phyloP scores from a whole-genome alignment of 768 basidiomycete genomes.

The Phylloporus scabripes region DNA sequence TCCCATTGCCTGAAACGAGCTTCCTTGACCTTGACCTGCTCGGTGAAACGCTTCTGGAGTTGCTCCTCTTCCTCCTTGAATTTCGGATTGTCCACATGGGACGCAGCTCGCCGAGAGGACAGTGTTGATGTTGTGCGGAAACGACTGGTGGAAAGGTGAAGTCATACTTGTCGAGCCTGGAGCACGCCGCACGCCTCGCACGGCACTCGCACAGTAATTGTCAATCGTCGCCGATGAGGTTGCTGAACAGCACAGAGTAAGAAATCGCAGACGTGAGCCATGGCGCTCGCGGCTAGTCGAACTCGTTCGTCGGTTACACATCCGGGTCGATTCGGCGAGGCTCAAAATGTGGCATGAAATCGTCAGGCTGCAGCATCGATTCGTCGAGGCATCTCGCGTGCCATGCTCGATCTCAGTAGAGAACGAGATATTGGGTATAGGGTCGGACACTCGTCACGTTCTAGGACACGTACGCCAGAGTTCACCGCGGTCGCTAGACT shows the following conservation, averaged over 20 bases:
- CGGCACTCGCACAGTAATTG: neutral
- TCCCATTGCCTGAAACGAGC: slow-evolving; percentile 98
- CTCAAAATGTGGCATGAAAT: neutral
- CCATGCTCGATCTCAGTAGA: neutral
- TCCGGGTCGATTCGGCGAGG: neutral
- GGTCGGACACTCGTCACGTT: neutral
- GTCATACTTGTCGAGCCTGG: neutral
- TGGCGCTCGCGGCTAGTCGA: neutral
- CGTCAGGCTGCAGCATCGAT: neutral
- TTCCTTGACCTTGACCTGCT: slow-evolving; percentile 99
- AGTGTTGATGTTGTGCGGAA: neutral
- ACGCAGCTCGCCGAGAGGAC: neutral
- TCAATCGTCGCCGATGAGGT: neutral
- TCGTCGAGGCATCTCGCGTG: neutral
- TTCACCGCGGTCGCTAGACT: neutral
- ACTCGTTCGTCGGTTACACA: neutral
- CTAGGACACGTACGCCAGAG: neutral
- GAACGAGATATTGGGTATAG: neutral
- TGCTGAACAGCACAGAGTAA: neutral
- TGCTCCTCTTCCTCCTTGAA: slow-evolving; percentile 99
- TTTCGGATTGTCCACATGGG: slow-evolving; percentile 98
- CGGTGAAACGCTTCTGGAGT: slow-evolving; percentile 95
- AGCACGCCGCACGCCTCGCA: too few species aligned
- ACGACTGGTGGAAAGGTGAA: neutral
- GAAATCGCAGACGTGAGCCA: neutral